Evolutionary conservation across 2,329 filamentous ascomycete genomes (phyloP).

Genomic region (Colletotrichum phormii): DNA sequence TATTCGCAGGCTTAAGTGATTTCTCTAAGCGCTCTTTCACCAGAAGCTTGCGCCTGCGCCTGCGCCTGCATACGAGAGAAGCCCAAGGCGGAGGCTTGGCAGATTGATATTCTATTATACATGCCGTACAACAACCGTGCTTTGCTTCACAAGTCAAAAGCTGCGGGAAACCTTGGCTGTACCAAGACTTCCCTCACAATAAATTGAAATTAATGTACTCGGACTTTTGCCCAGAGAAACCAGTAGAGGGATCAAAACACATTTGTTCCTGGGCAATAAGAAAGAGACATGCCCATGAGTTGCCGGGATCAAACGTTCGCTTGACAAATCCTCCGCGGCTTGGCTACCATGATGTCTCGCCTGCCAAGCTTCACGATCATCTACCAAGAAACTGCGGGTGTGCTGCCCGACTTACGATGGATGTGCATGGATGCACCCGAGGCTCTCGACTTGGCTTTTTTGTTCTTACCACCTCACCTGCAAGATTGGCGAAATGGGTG

Average conservation of each 20-base stretch:
- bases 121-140: not conserved
- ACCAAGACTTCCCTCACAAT: not conserved
- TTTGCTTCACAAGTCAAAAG: not conserved
- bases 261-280: no score
- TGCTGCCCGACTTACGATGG: not conserved
- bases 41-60: no score
- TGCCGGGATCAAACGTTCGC: conserved; percentile 29
- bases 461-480: not conserved
- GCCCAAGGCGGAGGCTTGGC: conserved; percentile 19
- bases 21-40: no score
- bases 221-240: not conserved
- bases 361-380: conserved; percentile 34
- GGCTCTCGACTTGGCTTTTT: not conserved
- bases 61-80: not conserved
- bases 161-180: not conserved
- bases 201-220: conserved; percentile 6
- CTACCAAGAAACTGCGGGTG: conserved; percentile 16
- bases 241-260: not conserved
- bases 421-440: conserved; percentile 8
- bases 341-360: not conserved
- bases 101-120: not conserved
- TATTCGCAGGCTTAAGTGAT: no score
- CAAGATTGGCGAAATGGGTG: conserved; percentile 18
- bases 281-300: not conserved
- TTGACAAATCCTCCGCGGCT: conserved; percentile 26